These are phyloP conservation scores for Rauvolfia tetraphylla DNA, from an alignment of 257 asterid genomes.

Conservation along the genomic window DNA sequence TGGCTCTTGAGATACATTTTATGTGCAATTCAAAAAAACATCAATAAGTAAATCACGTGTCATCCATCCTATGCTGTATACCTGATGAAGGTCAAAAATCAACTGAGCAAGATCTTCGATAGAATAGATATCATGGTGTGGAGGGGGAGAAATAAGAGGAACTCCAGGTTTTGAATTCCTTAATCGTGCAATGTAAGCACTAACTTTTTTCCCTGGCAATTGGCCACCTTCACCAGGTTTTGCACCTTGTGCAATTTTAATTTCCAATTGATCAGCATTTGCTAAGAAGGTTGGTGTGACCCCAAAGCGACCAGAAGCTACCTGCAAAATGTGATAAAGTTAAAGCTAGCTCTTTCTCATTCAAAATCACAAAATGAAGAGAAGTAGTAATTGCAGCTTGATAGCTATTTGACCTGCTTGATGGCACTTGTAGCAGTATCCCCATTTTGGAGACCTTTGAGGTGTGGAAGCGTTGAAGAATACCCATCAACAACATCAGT, in stretches of 20 bases:
- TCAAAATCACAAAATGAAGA: not conserved
- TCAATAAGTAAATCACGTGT: not conserved
- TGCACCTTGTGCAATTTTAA: slow-evolving; percentile 98
- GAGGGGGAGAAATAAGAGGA: slow-evolving; percentile 99
- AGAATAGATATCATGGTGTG: slow-evolving; percentile 97
- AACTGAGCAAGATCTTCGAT: slow-evolving; percentile 99
- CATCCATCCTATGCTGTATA: slow-evolving; percentile 16
- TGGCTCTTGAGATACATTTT: not conserved
- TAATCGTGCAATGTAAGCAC: slow-evolving; percentile 94
- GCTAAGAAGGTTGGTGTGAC: slow-evolving; percentile 98
- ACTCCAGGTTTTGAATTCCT: slow-evolving; percentile 99
- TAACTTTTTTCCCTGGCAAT: slow-evolving; percentile 98
- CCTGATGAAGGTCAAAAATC: slow-evolving; percentile 99
- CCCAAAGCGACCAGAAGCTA: slow-evolving; percentile 99
- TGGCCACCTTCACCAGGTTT: slow-evolving; percentile 99
- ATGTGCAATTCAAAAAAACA: not conserved
- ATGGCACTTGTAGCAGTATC: slow-evolving; percentile 99
- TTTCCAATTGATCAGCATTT: slow-evolving; percentile 93
- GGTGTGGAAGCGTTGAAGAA: slow-evolving; percentile 96
- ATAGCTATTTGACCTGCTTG: slow-evolving; percentile 62
- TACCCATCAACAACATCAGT: slow-evolving; percentile 95
- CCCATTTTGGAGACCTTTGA: slow-evolving; percentile 99
- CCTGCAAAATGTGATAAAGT: slow-evolving; percentile 45
- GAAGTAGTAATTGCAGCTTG: not conserved
- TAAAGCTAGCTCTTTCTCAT: not conserved